phyloP scores from a whole-genome alignment of 441 rosid species.

The Erodium trifolium region DNA sequence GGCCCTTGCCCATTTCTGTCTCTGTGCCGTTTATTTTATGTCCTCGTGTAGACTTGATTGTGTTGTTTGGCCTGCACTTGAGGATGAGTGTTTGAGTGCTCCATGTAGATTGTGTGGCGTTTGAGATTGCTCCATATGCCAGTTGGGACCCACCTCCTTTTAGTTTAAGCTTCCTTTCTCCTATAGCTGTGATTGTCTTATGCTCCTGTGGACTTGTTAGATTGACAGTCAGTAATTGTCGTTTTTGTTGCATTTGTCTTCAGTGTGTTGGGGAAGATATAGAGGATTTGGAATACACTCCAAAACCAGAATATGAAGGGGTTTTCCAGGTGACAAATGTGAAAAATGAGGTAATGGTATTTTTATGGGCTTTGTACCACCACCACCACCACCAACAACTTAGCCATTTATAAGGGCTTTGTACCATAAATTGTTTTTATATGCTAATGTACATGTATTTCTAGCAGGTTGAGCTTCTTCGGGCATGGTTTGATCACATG shows the following conservation, averaged over 20 bases:
- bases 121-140: constrained; percentile 8
- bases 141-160: too few species aligned
- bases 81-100: constrained; percentile 2
- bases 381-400: too few species aligned
- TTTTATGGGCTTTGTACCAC: constrained; percentile 8
- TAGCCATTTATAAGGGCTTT: too few species aligned
- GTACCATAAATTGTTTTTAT: constrained; percentile 9
- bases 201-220: not conserved
- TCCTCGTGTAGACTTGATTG: not conserved
- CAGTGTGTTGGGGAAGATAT: constrained; percentile 95
- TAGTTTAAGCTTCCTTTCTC: constrained; percentile 1
- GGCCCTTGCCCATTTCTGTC: constrained; percentile 6
- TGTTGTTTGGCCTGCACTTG: constrained; percentile 1
- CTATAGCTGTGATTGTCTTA: not conserved
- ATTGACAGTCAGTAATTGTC: constrained; percentile 9
- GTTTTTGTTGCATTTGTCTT: constrained; percentile 19
- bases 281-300: constrained; percentile 91
- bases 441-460: constrained; percentile 16
- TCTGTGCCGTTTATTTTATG: not conserved
- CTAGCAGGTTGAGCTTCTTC: constrained; percentile 77
- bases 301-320: constrained; percentile 97
- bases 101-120: constrained; percentile 6
- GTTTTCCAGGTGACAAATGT: constrained; percentile 76
- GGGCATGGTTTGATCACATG: constrained; percentile 89
- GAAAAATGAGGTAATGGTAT: constrained; percentile 58